Evolutionary conservation across 176 grass and related monocot genomes (phyloP), one percentile per base, ranked within the genome.

Genomic region (Saccharum spontaneum): DNA sequence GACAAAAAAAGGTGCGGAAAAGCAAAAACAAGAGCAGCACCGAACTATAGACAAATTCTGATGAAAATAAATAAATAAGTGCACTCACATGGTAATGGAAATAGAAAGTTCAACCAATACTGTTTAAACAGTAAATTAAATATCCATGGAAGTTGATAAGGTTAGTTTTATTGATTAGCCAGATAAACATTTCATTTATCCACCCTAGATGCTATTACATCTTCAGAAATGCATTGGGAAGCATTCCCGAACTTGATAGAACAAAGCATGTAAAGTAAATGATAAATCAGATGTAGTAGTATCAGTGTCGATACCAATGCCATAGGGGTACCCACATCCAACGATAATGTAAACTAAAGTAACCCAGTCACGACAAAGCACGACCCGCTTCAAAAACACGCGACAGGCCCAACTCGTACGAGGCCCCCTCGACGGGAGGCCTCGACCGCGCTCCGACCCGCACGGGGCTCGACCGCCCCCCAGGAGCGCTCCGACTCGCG

Each of bases 31-130:
- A 11, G 4, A 37, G 14, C 82, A 40, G 40, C 28, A 63, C 34
- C 34, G 34, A 34, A 34, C 37, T 38, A 38, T 0, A 38, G 37
- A 38, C 20, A 76, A 11, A 74, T 76, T 80, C 40, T 65, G 52
- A 68, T 76, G 69, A 75, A 45, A 73, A 75, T 57, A 73, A 9
- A 79, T 5, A 18, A 79, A 12, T 40, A 71, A 79, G 60, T n/a
- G 10, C 7, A 12, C 17, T 70, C 15, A 20, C 23, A 71, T 31
- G 33, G 16, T 75, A 40, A 46, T 28, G 13, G 50, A 18, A 43
- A 55, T 20, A 63, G 33, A 82, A 71, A 82, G 79, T 14, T 45
- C 16, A 33, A 41, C 7, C 22, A 65, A 74, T 66, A 71, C 28
- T 45, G 24, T 55, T 22, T 28, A 23, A 80, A 54, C 10, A 44